Percentiles rank a stretch among this genome's conserved stretches.
Conservation (phyloP, 257 asterid species). For the Rubia yunnanensis region DNA sequence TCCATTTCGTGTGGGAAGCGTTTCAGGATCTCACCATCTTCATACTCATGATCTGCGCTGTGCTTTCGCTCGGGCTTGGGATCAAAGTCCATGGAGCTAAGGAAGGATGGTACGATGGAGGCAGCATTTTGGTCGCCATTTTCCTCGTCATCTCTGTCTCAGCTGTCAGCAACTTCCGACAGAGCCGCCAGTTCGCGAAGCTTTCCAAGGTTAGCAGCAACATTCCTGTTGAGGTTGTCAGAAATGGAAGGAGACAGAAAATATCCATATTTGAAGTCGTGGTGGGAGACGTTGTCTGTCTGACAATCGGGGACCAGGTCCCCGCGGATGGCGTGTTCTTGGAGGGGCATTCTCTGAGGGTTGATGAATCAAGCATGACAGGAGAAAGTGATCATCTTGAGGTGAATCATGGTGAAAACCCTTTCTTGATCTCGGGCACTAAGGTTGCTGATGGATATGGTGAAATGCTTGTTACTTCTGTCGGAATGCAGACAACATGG, state of each 20-base stretch:
- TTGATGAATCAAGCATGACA: slow-evolving; percentile 38
- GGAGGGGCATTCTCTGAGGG: slow-evolving; percentile 27
- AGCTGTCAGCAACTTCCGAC: slow-evolving; percentile 25
- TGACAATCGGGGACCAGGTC: slow-evolving; percentile 43
- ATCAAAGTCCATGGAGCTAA: slow-evolving; percentile 28
- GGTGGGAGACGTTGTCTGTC: slow-evolving; percentile 38
- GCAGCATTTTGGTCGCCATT: slow-evolving; percentile 30
- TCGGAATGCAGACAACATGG: slow-evolving; percentile 41
- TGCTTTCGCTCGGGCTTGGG: slow-evolving; percentile 34
- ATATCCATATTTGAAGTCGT: slow-evolving; percentile 29
- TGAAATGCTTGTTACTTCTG: slow-evolving; percentile 37
- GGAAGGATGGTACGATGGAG: slow-evolving; percentile 41
- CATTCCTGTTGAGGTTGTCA: slow-evolving; percentile 28
- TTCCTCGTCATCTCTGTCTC: slow-evolving; percentile 33
- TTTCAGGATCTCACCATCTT: slow-evolving; percentile 27
- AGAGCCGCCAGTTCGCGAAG: slow-evolving; percentile 25
- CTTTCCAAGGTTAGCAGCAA: slow-evolving; percentile 23
- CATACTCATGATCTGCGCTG: slow-evolving; percentile 28
- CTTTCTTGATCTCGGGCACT: slow-evolving; percentile 33
- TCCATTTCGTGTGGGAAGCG: slow-evolving; percentile 24
- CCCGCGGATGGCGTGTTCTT: slow-evolving; percentile 42
- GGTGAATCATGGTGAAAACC: slow-evolving; percentile 21
- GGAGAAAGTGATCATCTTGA: slow-evolving; percentile 35
- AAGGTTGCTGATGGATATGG: slow-evolving; percentile 38
- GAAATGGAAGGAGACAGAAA: slow-evolving; percentile 24